Conservation (phyloP, 2,329 filamentous ascomycete genomes). For the Sclerotinia nivalis region DNA sequence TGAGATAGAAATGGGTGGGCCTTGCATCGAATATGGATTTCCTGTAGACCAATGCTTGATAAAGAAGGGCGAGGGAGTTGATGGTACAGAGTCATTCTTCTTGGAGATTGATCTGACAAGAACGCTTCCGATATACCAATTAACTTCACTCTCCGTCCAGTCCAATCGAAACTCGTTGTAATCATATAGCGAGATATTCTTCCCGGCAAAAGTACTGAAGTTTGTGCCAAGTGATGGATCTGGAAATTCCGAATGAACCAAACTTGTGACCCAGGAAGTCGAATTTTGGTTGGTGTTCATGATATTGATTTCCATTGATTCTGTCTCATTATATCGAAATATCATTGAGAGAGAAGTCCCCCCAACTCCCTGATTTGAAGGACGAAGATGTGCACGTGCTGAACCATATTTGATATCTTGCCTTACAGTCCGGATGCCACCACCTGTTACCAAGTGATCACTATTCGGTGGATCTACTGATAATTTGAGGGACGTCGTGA, state of each 20-base stretch:
- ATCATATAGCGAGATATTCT: constrained; percentile 30
- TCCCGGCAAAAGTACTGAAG: constrained; percentile 24
- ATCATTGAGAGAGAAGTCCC: constrained; percentile 50
- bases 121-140: constrained; percentile 47
- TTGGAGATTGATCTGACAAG: constrained; percentile 41
- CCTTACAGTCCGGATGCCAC: constrained; percentile 45
- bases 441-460: constrained; percentile 45
- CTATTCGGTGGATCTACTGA: constrained; percentile 23
- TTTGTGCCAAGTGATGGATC: constrained; percentile 41
- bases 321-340: constrained; percentile 48
- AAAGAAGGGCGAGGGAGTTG: constrained; percentile 46
- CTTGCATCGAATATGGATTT: constrained; percentile 47
- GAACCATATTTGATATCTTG: constrained; percentile 52
- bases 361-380: constrained; percentile 41
- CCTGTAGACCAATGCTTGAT: constrained; percentile 53
- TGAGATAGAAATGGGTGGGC: constrained; percentile 46
- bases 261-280: constrained; percentile 45
- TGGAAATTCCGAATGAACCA: constrained; percentile 45
- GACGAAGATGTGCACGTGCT: constrained; percentile 47
- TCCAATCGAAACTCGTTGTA: constrained; percentile 50
- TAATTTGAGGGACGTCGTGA: constrained; percentile 19
- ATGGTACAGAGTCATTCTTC: constrained; percentile 42
- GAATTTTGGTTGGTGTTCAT: constrained; percentile 47
- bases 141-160: constrained; percentile 48
- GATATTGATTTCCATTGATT: constrained; percentile 47